Base-by-base conservation (phyloP, 495 filamentous ascomycete species). In the Achaetomiella virescens region DNA sequence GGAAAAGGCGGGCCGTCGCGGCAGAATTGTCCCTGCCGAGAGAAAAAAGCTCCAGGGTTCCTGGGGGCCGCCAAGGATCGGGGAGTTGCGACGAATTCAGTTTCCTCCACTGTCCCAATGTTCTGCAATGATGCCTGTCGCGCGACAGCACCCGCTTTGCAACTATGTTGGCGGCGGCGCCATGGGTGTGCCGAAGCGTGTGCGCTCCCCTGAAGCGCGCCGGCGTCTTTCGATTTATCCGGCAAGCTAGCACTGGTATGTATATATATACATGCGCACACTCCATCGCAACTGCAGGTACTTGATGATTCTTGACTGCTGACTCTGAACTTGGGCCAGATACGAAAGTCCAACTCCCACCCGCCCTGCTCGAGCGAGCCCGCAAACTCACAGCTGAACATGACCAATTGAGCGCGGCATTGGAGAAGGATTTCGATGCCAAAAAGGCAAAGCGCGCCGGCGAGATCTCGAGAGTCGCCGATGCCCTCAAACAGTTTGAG, bases 361-460 rank as follows among this genome's bases (percentile, higher is more conserved):
- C 59, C 14, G 65, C 66, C 25, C 70, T 79, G 44, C 66, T 79
- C 41, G 65, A 69, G 17, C 70, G 76, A 41, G 76, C 76, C 8
- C 65, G 70, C 7, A 70, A 58, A 33, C 63, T 74, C 15, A 59
- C 66, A 2, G 65, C 57, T 33, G 66, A 80, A 55, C 71, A 75
- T 55, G 67, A 95, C 61, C 87, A 95, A 70, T 71, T 82, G n/a
- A 71, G 72, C 6, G 74, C 88, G 18, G 78, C 80, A 1, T 66
- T 81, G 24, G 75, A 67, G 40, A 79, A 62, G 66, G 74, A 80
- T 49, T 98, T 91, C 66, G 87, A 96, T 65, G 65, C 79, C 0
- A 82, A 81, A 57, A 74, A 79, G 4, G 89, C 90, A 5, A 93
- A 88, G 72, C 82, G 87, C 57, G 73, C 84, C 2, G 91, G 92